Base-by-base conservation (phyloP, 2,329 filamentous ascomycete species). In the Aspergillus clavatus region DNA sequence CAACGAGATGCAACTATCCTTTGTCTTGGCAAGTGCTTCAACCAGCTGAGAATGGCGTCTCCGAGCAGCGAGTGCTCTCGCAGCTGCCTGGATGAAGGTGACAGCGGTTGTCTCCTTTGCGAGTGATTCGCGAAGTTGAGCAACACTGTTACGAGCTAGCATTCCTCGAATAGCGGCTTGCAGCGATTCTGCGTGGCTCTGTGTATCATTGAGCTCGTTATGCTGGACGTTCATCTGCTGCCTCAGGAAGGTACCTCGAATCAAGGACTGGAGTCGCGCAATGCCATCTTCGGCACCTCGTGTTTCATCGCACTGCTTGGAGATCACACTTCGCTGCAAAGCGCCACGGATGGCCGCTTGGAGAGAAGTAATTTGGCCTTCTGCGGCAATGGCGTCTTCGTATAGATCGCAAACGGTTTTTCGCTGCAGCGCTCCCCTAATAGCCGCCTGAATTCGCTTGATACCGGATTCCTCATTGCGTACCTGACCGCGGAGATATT, bases 191-290 rank as follows among this genome's bases (percentile, higher is more conserved):
- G 62, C 44, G n/a, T 48, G 70, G 46, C 82, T 77, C 40, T 76
- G 69, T 14, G 75, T 72, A 43, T 84, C 67, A 38, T 75, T 73
- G 21, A 74, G 66, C 12, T 62, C 52, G 2, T 52, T 51, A 10
- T 55, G 54, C 33, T 68, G 61, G 4, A 53, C 51, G 38, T 38
- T 53, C 45, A 67, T 52, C 19, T 65, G 50, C 49, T 70, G 74
- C 56, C 87, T 77, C 51, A 82, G 65, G 47, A 88, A 66, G 69
- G 81, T 78, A 57, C 86, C 87, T 48, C 86, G 78, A 54, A 82
- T 77, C 31, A 79, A 78, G 44, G 83, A 80, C 68, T 89, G 86
- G 35, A 89, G 73, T 38, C 72, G 69, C 48, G 73, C 69, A 29
- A 86, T 75, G 41, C 76, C 71, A 24, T 72, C 72, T 53, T 77